Evolutionary conservation across 495 filamentous ascomycete genomes (phyloP).

Genomic region (Acidiella bohemica): DNA sequence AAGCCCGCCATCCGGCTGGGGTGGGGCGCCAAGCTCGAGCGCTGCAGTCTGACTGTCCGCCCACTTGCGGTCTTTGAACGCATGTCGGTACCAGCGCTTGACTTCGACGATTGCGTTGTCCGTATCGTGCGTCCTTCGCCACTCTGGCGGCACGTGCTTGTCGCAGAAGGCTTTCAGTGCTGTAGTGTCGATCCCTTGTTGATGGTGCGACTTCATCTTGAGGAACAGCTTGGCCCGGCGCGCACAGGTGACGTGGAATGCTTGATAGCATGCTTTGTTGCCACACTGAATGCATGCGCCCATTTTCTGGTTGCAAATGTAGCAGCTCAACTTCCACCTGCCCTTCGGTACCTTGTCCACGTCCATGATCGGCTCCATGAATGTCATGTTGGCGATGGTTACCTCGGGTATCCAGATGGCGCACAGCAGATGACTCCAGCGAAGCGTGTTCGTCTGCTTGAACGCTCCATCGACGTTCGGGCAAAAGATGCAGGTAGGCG

Average conservation of each 20-base stretch:
- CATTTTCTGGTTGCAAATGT: conserved; percentile 96
- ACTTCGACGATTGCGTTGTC: conserved; percentile 51
- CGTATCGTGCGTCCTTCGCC: conserved; percentile 72
- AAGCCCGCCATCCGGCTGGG: conserved; percentile 32
- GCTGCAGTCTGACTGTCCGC: conserved; percentile 80
- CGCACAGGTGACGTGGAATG: conserved; percentile 97
- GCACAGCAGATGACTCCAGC: conserved; percentile 94
- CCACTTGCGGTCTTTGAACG: conserved; percentile 78
- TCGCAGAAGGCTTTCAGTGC: conserved; percentile 91
- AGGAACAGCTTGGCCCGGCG: conserved; percentile 75
- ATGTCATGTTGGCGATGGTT: conserved; percentile 83
- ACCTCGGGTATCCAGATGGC: conserved; percentile 98
- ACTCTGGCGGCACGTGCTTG: conserved; percentile 84
- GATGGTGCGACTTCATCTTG: conserved; percentile 90
- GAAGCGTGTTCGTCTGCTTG: conserved; percentile 88
- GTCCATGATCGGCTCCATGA: conserved; percentile 97
- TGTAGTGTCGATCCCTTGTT: conserved; percentile 68
- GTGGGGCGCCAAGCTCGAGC: conserved; percentile 54
- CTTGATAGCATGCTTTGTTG: conserved; percentile 90
- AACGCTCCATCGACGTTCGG: conserved; percentile 96
- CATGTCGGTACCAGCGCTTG: conserved; percentile 70
- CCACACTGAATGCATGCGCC: conserved; percentile 97
- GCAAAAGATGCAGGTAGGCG: conserved; percentile 94
- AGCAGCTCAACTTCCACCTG: conserved; percentile 85
- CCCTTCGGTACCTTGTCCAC: conserved; percentile 92